Evolutionary conservation across 176 grass and related monocot genomes (phyloP).

Genomic region (Avena sativa): DNA sequence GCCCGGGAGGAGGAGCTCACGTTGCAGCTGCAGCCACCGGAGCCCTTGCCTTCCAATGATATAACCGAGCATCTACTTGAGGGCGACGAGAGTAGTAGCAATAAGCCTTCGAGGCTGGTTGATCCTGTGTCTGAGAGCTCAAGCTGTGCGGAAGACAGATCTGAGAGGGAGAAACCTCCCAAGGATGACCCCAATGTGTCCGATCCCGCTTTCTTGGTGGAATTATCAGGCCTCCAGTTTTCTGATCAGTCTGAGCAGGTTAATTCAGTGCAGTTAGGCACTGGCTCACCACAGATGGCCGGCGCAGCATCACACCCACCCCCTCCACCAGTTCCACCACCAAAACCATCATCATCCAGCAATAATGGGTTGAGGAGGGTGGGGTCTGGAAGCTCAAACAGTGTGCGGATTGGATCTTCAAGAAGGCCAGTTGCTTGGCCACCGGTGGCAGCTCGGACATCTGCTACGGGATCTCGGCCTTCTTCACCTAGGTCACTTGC

Average conservation of each 20-base stretch:
- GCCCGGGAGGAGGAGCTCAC: slow-evolving; percentile 54
- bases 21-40: slow-evolving; percentile 54
- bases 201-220: slow-evolving; percentile 53
- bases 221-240: slow-evolving; percentile 52
- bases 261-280: slow-evolving; percentile 37
- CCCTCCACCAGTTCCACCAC: slow-evolving; percentile 79
- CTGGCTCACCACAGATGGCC: slow-evolving; percentile 53
- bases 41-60: slow-evolving; percentile 39
- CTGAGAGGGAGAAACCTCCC: slow-evolving; percentile 53
- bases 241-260: slow-evolving; percentile 56
- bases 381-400: slow-evolving; percentile 61
- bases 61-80: slow-evolving; percentile 50
- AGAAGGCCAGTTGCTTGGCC: slow-evolving; percentile 85
- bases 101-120: slow-evolving; percentile 48
- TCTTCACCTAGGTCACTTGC: slow-evolving; percentile 87
- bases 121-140: slow-evolving; percentile 48
- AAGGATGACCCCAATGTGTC: slow-evolving; percentile 50
- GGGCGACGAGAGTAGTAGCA: slow-evolving; percentile 47
- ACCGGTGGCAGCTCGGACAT: slow-evolving; percentile 57
- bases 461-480: slow-evolving; percentile 77
- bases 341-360: slow-evolving; percentile 55
- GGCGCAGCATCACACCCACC: slow-evolving; percentile 65
- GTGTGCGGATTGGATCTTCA: slow-evolving; percentile 72
- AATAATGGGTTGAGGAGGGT: slow-evolving; percentile 68
- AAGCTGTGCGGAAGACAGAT: slow-evolving; percentile 38